Base-by-base conservation (phyloP, 2,329 filamentous ascomycete species). In the Pyrenochaeta sp. region DNA sequence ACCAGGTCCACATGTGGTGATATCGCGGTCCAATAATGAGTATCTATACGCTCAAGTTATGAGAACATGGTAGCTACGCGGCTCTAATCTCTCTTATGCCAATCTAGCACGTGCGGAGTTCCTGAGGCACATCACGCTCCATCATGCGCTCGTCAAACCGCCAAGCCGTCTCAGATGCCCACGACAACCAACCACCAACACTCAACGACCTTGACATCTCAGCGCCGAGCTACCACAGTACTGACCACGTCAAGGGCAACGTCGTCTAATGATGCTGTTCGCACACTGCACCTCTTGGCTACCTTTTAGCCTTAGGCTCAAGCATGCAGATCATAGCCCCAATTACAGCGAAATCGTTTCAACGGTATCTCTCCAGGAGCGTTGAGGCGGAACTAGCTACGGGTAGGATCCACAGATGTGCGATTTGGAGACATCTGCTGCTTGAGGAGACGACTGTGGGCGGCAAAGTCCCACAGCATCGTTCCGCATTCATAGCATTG, bases 401-500 rank as follows among this genome's bases (percentile, higher is more conserved):
- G 47, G 46, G 50, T 50, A 12, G 45, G 61, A 64, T 54, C 59
- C 64, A 68, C 61, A 58, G 52, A 51, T 58, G 39, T 53, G 51
- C 55, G 37, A n/a, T 50, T 65, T 65, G 58, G 70, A 71, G 70
- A 72, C 69, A 58, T 53, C 62, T 52, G 58, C 50, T 66, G 67
- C 72, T 59, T 49, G 66, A 71, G 58, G 54, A 50, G 50, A 54
- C 48, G 52, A 61, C 48, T 53, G 52, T 59, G 51, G 51, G 62
- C 63, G 59, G 62, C 52, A 61, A 58, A 57, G 37, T 52, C 47
- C 61, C 59, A 57, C 54, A 56, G 58, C 59, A 63, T 58, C 65
- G 61, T 52, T 51, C 58, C 49, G 52, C 62, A 67, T 68, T 66
- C 66, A 76, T 71, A 76, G 69, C 44, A 64, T 71, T 71, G 63